These are phyloP conservation scores for Heliosperma pusillum DNA, from an alignment of 148 eudicot genomes.

Conservation along the genomic window DNA sequence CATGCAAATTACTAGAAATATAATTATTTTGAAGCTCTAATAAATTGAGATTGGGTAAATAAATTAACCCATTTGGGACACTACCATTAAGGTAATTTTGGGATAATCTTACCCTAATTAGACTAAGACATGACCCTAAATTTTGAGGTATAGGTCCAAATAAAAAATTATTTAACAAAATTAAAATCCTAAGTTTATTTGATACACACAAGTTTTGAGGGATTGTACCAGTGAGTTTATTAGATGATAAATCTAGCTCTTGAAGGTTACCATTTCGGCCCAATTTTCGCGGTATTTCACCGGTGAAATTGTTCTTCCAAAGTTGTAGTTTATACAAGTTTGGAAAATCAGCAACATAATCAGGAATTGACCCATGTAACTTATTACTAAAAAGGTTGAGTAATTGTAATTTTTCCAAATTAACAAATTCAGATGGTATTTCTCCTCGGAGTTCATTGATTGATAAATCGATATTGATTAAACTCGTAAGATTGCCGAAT, in stretches of 20 bases:
- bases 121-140: constrained; percentile 62
- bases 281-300: constrained; percentile 61
- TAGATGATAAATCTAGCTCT: constrained; percentile 74
- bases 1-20: constrained; percentile 60
- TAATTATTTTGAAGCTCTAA: constrained; percentile 74
- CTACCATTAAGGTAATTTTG: constrained; percentile 90
- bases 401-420: constrained; percentile 43
- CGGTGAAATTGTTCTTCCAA: constrained; percentile 95
- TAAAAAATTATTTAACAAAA: constrained; percentile 68
- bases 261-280: constrained; percentile 64
- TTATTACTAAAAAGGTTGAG: constrained; percentile 76
- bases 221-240: constrained; percentile 92
- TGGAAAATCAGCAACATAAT: constrained; percentile 63
- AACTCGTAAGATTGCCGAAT: constrained; percentile 61
- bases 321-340: constrained; percentile 53
- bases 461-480: constrained; percentile 72
- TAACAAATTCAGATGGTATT: constrained; percentile 60
- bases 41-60: constrained; percentile 72
- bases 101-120: constrained; percentile 72
- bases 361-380: constrained; percentile 86
- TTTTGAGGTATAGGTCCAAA: constrained; percentile 75
- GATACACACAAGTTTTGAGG: constrained; percentile 73
- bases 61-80: constrained; percentile 71
- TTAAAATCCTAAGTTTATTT: constrained; percentile 51
- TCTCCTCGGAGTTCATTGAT: constrained; percentile 66